A percentile compares a stretch with the other conserved stretches of the same genome.
phyloP scores from a whole-genome alignment of 306 rosid species.

The Quillaja saponaria region DNA sequence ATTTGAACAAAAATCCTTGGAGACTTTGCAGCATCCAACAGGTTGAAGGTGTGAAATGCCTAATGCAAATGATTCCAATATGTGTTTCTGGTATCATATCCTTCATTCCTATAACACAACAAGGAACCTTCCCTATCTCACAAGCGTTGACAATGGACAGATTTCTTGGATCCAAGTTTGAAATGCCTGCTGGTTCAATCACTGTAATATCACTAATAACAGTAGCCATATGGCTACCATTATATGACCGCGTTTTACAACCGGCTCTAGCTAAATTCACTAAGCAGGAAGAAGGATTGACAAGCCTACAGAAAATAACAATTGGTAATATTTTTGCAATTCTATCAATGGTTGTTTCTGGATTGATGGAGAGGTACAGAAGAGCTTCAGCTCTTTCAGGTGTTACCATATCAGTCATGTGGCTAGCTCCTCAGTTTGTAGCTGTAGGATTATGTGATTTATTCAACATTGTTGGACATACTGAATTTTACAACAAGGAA shows the following conservation, averaged over 20 bases:
- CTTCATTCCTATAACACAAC: slow-evolving; percentile 39
- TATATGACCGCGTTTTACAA: slow-evolving; percentile 26
- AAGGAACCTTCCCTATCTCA: slow-evolving; percentile 41
- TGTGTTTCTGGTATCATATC: slow-evolving; percentile 44
- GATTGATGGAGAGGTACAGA: slow-evolving; percentile 28
- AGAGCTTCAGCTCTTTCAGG: slow-evolving; percentile 27
- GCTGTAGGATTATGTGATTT: slow-evolving; percentile 30
- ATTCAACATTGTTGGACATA: slow-evolving; percentile 44
- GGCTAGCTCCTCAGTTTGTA: slow-evolving; percentile 53
- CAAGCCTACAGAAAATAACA: slow-evolving; percentile 40
- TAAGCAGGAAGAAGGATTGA: slow-evolving; percentile 36
- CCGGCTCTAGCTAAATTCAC: slow-evolving; percentile 28
- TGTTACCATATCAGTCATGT: slow-evolving; percentile 43
- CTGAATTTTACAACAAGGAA: slow-evolving; percentile 53
- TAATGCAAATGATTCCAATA: slow-evolving; percentile 40
- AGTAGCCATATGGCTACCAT: slow-evolving; percentile 35
- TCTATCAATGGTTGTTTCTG: slow-evolving; percentile 29
- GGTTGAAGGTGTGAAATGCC: slow-evolving; percentile 54
- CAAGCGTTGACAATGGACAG: slow-evolving; percentile 54
- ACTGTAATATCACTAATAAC: slow-evolving; percentile 21
- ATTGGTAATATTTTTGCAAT: slow-evolving; percentile 24
- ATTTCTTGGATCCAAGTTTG: slow-evolving; percentile 24
- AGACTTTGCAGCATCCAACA: slow-evolving; percentile 53
- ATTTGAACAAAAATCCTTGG: slow-evolving; percentile 41
- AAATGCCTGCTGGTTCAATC: slow-evolving; percentile 38